Evolutionary conservation across 352 stramenopile species (phyloP), one percentile per base, ranked within the genome.

Genomic region (Phytophthora pistaciae): DNA sequence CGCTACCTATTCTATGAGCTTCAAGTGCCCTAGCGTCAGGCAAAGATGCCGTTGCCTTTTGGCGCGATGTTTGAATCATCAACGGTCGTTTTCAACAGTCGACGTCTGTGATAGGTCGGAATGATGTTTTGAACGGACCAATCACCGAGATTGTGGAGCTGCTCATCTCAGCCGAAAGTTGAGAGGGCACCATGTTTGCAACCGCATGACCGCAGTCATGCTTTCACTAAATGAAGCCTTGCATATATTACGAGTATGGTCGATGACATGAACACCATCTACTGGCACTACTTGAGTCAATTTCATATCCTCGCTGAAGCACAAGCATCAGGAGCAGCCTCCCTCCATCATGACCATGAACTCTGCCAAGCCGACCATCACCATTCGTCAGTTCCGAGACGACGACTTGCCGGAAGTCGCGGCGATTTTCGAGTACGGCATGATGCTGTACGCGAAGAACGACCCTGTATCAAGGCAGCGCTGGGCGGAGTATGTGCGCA

Each of bases 341-440:
- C 18, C 25, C 23, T 11, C 18, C 56, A 20, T 13, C 54, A 77
- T 76, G 69, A 21, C 21, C 38, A n/a, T 49, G 10, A 66, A 7
- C 49, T 57, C 23, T 18, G 21, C 38, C 52, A 57, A 25, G 20
- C 25, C 65, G 46, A 8, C 6, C 8, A 53, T 82, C 31, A 49
- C 38, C 63, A 75, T 83, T 59, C 77, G 77, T 11, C 77, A 84
- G 60, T 87, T 78, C 71, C 65, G 16, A 1, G 16, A 64, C 10
- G 50, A 67, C 14, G 79, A 87, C 29, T 58, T 81, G 49, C 66
- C 68, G 1, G 58, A 75, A 18, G 65, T 86, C 42, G 56, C 74
- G 6, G 58, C 60, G 16, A 70, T 86, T 63, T 86, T 86, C 60
- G 44, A 68, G 21, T 72, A 77, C 14, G 79, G 79, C 11, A 81